Evolutionary conservation across 164 flowering plant genomes (phyloP).

Genomic region (Vitis rotundifolia): DNA sequence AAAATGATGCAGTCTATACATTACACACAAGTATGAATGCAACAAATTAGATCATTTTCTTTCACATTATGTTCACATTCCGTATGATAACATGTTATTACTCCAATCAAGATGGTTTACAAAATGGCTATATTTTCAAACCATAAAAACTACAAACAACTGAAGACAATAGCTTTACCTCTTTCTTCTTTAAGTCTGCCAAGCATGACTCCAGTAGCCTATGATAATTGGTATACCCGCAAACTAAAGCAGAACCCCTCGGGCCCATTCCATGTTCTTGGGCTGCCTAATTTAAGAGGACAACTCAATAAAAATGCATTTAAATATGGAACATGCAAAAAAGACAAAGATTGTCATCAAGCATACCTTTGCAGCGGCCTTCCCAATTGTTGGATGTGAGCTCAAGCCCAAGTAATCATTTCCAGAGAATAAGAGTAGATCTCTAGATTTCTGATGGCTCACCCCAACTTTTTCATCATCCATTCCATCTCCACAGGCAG

Average conservation of each 20-base stretch:
- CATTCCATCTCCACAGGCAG: slow-evolving; percentile 11
- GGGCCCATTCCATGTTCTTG: slow-evolving; percentile 93
- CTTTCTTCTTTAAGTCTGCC: slow-evolving; percentile 86
- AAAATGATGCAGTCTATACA: too few species aligned
- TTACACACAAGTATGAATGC: too few species aligned
- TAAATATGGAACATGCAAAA: background rate
- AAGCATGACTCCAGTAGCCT: slow-evolving; percentile 70
- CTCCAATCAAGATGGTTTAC: background rate
- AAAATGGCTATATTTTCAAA: too few species aligned
- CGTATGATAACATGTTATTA: background rate
- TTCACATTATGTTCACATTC: too few species aligned
- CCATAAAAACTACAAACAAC: background rate
- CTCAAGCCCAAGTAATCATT: slow-evolving; percentile 96
- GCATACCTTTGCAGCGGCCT: slow-evolving; percentile 71
- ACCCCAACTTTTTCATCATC: slow-evolving; percentile 17
- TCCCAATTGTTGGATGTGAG: slow-evolving; percentile 74
- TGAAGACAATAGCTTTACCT: slow-evolving; percentile 40
- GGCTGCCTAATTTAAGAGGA: slow-evolving; percentile 53
- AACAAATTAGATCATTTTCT: too few species aligned
- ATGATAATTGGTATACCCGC: slow-evolving; percentile 41
- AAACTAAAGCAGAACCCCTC: slow-evolving; percentile 61
- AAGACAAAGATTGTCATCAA: background rate
- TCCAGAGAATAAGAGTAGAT: slow-evolving; percentile 82
- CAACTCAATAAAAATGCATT: background rate
- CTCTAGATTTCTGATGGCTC: slow-evolving; percentile 27